A percentile compares a stretch with the other conserved stretches of the same genome.
Conservation (phyloP, 345 rosid genomes). For the Psidium guajava region DNA sequence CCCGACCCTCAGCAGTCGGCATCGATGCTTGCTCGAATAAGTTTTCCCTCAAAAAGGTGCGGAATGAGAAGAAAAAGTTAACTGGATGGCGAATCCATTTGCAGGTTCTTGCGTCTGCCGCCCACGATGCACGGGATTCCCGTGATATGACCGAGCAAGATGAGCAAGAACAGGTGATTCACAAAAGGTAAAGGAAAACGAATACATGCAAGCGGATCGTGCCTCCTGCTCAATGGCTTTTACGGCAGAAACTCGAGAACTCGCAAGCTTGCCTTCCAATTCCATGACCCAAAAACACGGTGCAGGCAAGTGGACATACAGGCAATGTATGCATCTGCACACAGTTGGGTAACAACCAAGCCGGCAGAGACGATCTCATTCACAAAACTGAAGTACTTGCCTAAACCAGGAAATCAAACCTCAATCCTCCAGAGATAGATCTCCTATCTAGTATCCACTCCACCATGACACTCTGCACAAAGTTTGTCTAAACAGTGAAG, state of each 20-base stretch:
- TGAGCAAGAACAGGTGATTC: background rate
- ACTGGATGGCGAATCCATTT: background rate
- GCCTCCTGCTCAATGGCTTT: background rate
- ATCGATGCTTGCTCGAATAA: background rate
- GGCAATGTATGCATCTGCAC: background rate
- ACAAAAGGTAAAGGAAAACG: background rate
- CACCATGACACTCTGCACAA: background rate
- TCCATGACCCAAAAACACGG: background rate
- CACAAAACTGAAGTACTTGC: background rate
- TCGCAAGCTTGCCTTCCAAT: background rate
- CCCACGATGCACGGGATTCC: background rate
- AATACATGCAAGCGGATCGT: background rate
- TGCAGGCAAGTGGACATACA: background rate
- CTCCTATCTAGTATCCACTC: background rate
- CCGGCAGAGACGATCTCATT: background rate
- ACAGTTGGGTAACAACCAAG: background rate
- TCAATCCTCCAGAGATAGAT: background rate
- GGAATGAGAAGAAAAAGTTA: background rate
- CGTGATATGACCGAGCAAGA: background rate
- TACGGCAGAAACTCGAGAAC: background rate
- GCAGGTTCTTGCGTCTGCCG: background rate
- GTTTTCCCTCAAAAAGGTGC: background rate
- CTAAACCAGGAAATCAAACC: background rate
- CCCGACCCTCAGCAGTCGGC: background rate
- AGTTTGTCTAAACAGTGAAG: background rate